These are phyloP conservation scores for Lactuca saligna DNA, from an alignment of 129 eudicot species.

Conservation along the genomic window DNA sequence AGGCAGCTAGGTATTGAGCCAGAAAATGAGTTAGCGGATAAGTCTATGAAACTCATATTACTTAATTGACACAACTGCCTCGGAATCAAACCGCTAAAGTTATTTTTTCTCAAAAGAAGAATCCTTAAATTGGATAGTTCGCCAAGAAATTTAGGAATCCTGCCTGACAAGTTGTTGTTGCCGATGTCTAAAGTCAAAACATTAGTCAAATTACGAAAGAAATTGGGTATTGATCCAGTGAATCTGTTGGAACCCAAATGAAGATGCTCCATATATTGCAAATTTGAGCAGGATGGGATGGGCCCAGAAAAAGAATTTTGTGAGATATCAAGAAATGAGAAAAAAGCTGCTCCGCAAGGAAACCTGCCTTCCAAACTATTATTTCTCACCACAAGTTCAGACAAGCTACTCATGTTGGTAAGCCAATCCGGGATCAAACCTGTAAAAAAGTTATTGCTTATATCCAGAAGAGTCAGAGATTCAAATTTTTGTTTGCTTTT, in stretches of 20 bases:
- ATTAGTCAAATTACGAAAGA: background rate
- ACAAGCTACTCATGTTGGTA: background rate
- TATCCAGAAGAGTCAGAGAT: background rate
- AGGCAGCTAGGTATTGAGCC: conserved; percentile 6
- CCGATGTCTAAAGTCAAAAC: conserved; percentile 33
- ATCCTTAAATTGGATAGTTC: conserved; percentile 14
- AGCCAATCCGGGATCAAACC: conserved; percentile 27
- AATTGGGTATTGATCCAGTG: conserved; percentile 22
- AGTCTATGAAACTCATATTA: background rate
- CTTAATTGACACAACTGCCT: background rate
- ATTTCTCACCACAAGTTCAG: background rate
- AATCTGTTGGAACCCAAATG: conserved; percentile 32
- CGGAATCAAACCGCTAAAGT: background rate
- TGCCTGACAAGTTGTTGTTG: conserved; percentile 25
- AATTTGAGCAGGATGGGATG: conserved; percentile 29
- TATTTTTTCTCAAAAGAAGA: conserved; percentile 13
- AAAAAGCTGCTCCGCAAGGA: conserved; percentile 7
- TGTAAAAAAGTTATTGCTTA: conserved; percentile 27
- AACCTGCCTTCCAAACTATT: conserved; percentile 26
- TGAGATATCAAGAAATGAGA: conserved; percentile 25
- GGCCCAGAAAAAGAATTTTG: conserved; percentile 17
- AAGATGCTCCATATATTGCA: background rate
- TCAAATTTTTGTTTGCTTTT: too few species aligned
- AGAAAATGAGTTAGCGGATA: background rate
- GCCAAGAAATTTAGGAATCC: conserved; percentile 15